Evolutionary conservation across 2,329 filamentous ascomycete genomes (phyloP), one percentile per base, ranked within the genome.

Genomic region (Aureobasidium zeae): DNA sequence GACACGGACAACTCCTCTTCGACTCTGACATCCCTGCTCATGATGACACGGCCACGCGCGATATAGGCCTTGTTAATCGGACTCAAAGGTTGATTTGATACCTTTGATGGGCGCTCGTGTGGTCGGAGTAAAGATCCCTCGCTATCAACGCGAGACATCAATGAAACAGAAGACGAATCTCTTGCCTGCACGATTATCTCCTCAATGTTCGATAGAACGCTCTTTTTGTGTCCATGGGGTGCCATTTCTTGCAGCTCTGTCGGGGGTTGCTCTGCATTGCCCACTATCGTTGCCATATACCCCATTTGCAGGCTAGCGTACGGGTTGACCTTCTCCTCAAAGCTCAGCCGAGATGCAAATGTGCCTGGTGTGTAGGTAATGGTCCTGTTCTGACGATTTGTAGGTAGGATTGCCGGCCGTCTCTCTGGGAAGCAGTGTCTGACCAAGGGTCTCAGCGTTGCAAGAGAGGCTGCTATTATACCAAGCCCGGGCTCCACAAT

Each of bases 401-500:
- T 44, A 5, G 39, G 39, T 7, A 44, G n/a, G 5, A 31, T 22
- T 2, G 30, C 30, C n/a, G 21, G 26, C 8, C 30, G 38, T 19
- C 17, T 35, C 9, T 24, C 24, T 4, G 39, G 31, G 20, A 44
- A 44, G 12, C 31, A 44, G 17, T 44, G n/a, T 4, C n/a, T 8
- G 43, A 45, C 21, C 5, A 63, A 47, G 2, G 60, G 58, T n/a
- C 60, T 53, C 9, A 61, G 48, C 2, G 60, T 56, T 1, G 57
- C 55, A 3, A 59, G 43, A 5, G 56, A 59, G 3, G 58, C 55
- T 21, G 60, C 60, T 5, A 53, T 49, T 4, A 61, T 57, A 12
- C 57, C 58, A 2, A 63, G 47, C n/a, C 58, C 58, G 19, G 53
- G 54, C 44, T 63, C 61, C 13, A 56, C 46, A 24, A 54, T 52